Evolutionary conservation across 2,329 filamentous ascomycete genomes (phyloP), one percentile per base, ranked within the genome.

Genomic region (Fusarium sp.): DNA sequence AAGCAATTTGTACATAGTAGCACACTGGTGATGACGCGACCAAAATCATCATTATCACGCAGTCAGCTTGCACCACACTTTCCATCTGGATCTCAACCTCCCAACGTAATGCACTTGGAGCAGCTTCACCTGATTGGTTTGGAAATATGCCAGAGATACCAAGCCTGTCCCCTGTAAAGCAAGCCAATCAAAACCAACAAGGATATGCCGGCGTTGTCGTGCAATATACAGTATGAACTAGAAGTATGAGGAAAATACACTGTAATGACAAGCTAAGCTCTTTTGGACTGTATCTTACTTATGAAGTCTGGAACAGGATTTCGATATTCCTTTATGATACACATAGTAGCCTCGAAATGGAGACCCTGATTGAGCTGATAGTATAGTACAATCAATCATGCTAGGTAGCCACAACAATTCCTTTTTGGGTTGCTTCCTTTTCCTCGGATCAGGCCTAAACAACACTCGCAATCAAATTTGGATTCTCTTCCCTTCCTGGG

Each of bases 21-120:
- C 40, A 37, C 49, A 13, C n/a, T 45, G 32, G 42, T 56, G 63
- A 76, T 75, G 71, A 74, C 71, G 62, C 61, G 63, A 76, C 63
- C 53, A 57, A 46, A 41, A 49, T 61, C 64, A 67, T 62, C 66
- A 48, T 58, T 73, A 67, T 67, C 64, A 73, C 64, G 52, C 64
- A 59, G 64, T 67, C 55, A 62, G 60, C 55, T 69, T 67, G 69
- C 69, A 65, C 50, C 73, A 73, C 64, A 67, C 56, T 63, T 70
- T 71, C 73, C 59, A 60, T 64, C 53, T 74, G 62, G 58, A 68
- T 67, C 64, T 72, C 64, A 52, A 73, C 64, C 45, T 49, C 38
- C 27, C 41, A 66, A 52, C 49, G 48, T 53, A 57, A 66, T 66
- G 55, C 52, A 48, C 40, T 70, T 64, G 49, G 44, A 32, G 27